phyloP scores from a whole-genome alignment of 2,329 filamentous ascomycete genomes.

The Fusarium verrucosum region DNA sequence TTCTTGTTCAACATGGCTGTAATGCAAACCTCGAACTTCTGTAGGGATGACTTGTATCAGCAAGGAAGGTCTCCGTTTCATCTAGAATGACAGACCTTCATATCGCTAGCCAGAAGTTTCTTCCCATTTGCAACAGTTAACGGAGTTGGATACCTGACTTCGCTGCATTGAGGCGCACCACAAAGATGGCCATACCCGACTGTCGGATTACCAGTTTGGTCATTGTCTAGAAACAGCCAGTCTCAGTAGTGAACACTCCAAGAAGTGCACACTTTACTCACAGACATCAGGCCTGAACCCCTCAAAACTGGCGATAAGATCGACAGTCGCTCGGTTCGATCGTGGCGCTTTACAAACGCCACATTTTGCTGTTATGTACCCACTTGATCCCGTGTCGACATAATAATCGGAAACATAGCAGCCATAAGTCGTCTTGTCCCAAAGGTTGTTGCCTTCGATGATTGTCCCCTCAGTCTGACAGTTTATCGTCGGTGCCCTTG shows the following conservation, averaged over 20 bases:
- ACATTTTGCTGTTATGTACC: constrained; percentile 1
- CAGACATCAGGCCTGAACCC: constrained; percentile 22
- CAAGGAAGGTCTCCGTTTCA: rapidly evolving
- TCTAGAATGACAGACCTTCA: background rate
- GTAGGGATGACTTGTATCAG: background rate
- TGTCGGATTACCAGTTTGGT: constrained; percentile 58
- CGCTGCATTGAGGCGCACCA: constrained; percentile 52
- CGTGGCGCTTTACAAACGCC: background rate
- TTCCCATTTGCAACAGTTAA: constrained; percentile 53
- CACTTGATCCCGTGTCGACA: constrained; percentile 5
- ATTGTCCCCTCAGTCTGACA: constrained; percentile 13
- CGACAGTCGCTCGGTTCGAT: constrained; percentile 24
- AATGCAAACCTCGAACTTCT: constrained; percentile 16
- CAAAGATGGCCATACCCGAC: constrained; percentile 63
- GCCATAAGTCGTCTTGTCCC: constrained; percentile 10
- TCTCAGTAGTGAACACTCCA: no score
- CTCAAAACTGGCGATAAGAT: constrained; percentile 23
- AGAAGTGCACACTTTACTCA: background rate
- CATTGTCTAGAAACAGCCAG: constrained; percentile 35
- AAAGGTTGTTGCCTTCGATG: background rate
- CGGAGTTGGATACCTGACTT: constrained; percentile 58
- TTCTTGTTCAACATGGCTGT: constrained; percentile 10
- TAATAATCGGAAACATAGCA: constrained; percentile 24
- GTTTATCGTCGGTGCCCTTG: constrained; percentile 8
- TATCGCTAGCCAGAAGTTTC: constrained; percentile 48